phyloP scores from a whole-genome alignment of 1,139 yeast species.

The Ashbya aceris region DNA sequence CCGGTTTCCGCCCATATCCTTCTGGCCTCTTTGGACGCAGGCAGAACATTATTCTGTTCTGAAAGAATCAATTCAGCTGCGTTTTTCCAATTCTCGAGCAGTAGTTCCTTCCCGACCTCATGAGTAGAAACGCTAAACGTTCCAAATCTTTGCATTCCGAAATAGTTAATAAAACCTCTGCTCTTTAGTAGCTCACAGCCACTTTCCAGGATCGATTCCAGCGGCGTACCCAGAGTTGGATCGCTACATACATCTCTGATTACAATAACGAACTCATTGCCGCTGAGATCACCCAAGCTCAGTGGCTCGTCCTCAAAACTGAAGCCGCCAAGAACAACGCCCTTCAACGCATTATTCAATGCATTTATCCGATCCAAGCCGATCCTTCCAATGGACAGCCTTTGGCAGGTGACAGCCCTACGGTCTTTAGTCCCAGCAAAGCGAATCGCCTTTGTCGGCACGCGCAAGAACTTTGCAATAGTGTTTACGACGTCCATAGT shows the following conservation, averaged over 20 bases:
- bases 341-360: slow-evolving; percentile 64
- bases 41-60: slow-evolving; percentile 76
- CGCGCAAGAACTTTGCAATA: slow-evolving; percentile 60
- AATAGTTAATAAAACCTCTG: slow-evolving; percentile 83
- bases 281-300: slow-evolving; percentile 72
- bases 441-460: slow-evolving; percentile 59
- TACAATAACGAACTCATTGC: slow-evolving; percentile 81
- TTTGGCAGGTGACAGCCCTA: slow-evolving; percentile 90
- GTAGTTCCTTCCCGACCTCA: slow-evolving; percentile 62
- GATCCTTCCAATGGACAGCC: slow-evolving; percentile 60
- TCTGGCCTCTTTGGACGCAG: slow-evolving; percentile 77
- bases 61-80: slow-evolving; percentile 73
- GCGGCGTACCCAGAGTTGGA: slow-evolving; percentile 19
- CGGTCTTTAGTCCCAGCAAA: slow-evolving; percentile 97
- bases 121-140: slow-evolving; percentile 91
- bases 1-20: slow-evolving; percentile 68
- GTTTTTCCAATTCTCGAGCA: slow-evolving; percentile 66
- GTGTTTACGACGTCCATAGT: slow-evolving; percentile 90
- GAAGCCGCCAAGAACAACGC: slow-evolving; percentile 70
- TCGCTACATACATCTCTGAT: slow-evolving; percentile 53
- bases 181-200: slow-evolving; percentile 52
- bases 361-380: slow-evolving; percentile 72
- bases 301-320: slow-evolving; percentile 54
- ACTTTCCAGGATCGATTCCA: slow-evolving; percentile 37
- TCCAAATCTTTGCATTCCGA: slow-evolving; percentile 96